phyloP scores from a whole-genome alignment of 345 rosid species.

The Lepidium sativum region DNA sequence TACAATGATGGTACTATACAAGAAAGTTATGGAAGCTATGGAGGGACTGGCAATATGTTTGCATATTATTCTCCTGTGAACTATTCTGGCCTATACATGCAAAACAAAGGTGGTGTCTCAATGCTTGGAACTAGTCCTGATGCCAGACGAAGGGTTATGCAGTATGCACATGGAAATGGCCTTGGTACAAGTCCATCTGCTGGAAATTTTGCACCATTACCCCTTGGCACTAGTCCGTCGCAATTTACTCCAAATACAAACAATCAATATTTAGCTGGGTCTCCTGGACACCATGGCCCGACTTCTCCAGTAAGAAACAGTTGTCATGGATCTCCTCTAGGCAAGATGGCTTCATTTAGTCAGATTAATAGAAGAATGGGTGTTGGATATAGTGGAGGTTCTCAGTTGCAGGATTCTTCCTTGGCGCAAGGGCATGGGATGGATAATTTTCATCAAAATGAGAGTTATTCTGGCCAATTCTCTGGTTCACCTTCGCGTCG shows the following conservation, averaged over 20 bases:
- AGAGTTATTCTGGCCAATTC: constrained; percentile 41
- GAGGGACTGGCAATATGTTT: constrained; percentile 62
- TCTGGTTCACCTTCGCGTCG: constrained; percentile 45
- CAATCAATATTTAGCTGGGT: constrained; percentile 55
- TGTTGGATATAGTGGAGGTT: constrained; percentile 69
- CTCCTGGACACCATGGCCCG: constrained; percentile 97
- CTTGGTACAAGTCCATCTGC: constrained; percentile 91
- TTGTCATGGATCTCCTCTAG: constrained; percentile 88
- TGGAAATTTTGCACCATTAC: constrained; percentile 83
- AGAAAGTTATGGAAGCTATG: constrained; percentile 88
- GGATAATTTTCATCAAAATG: constrained; percentile 51
- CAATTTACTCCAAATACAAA: constrained; percentile 84
- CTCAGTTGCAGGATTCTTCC: constrained; percentile 60
- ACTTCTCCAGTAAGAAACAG: constrained; percentile 87
- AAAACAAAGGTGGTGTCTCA: constrained; percentile 56
- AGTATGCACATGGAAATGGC: constrained; percentile 70
- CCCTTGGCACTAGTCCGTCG: constrained; percentile 95
- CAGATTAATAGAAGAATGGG: constrained; percentile 78
- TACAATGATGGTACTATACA: constrained; percentile 73
- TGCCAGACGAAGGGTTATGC: constrained; percentile 72
- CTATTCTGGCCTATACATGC: constrained; percentile 76
- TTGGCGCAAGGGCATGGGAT: constrained; percentile 57
- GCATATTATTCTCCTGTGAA: constrained; percentile 90
- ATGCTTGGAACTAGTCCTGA: constrained; percentile 92
- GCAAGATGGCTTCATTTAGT: constrained; percentile 68